These are phyloP conservation scores for Erucastrum elatum DNA, from an alignment of 345 rosid genomes.

Conservation along the genomic window DNA sequence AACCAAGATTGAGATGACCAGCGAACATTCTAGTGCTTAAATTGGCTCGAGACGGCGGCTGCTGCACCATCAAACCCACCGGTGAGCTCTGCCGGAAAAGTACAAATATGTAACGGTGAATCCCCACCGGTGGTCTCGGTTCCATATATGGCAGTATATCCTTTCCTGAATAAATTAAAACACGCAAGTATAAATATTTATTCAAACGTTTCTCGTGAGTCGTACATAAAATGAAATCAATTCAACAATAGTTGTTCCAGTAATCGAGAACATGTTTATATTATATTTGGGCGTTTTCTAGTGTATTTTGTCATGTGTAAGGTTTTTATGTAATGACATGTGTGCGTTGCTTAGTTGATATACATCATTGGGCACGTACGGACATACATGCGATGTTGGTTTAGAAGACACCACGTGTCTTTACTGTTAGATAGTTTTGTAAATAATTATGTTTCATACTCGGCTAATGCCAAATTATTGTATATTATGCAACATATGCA, in stretches of 20 bases:
- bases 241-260: background rate
- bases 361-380: constrained; percentile 11
- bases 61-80: constrained; percentile 51
- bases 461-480: background rate
- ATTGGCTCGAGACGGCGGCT: constrained; percentile 60
- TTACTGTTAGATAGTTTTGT: background rate
- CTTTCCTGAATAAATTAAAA: constrained; percentile 47
- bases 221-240: background rate
- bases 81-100: constrained; percentile 67
- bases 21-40: constrained; percentile 77
- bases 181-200: background rate
- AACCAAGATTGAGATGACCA: constrained; percentile 56
- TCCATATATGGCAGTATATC: constrained; percentile 67
- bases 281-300: background rate
- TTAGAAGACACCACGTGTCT: constrained; percentile 20
- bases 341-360: constrained; percentile 2
- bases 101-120: constrained; percentile 81
- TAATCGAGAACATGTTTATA: background rate
- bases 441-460: background rate
- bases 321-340: constrained; percentile 4
- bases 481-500: background rate
- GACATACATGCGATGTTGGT: constrained; percentile 12
- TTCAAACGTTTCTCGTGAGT: background rate
- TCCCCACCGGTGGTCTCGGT: constrained; percentile 80
- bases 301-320: constrained; percentile 20